Evolutionary conservation across 2,329 filamentous ascomycete species (phyloP).

Genomic region (Cercospora nicotianae): DNA sequence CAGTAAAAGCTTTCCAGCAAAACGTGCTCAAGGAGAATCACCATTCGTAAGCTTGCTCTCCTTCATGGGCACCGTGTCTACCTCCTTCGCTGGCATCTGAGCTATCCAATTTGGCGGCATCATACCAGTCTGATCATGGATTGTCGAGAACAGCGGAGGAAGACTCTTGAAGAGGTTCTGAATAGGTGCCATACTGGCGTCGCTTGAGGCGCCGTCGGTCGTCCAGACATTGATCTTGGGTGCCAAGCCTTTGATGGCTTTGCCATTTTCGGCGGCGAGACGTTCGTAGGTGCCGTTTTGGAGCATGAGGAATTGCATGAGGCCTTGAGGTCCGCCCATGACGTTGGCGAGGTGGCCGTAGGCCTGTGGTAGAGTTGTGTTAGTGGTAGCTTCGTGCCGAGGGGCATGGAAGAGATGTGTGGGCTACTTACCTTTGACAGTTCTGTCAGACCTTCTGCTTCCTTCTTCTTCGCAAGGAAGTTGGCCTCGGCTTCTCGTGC

Average conservation of each 20-base stretch:
- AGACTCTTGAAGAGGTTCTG: conserved; percentile 82
- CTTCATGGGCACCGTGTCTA: not conserved
- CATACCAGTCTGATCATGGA: conserved; percentile 87
- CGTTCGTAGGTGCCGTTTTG: conserved; percentile 76
- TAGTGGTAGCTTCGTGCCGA: not conserved
- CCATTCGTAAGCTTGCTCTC: not conserved
- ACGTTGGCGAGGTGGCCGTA: conserved; percentile 70
- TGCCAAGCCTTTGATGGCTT: conserved; percentile 72
- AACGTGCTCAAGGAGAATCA: not conserved
- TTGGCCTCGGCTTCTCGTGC: conserved; percentile 60
- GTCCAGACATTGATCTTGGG: conserved; percentile 94
- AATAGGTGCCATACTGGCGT: conserved; percentile 54
- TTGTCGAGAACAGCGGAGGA: conserved; percentile 78
- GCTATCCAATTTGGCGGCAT: conserved; percentile 70
- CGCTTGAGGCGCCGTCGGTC: conserved; percentile 56
- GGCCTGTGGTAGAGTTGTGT: conserved; percentile 36
- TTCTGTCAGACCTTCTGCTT: conserved; percentile 61
- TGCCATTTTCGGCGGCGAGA: conserved; percentile 74
- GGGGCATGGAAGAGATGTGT: not conserved
- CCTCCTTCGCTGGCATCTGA: conserved; percentile 48
- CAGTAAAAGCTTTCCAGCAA: not conserved
- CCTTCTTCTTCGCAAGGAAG: conserved; percentile 63
- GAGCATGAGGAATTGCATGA: conserved; percentile 86
- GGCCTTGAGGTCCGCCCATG: conserved; percentile 73
- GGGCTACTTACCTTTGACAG: not conserved